phyloP scores from a whole-genome alignment of 768 basidiomycete species.

The Russula compacta region DNA sequence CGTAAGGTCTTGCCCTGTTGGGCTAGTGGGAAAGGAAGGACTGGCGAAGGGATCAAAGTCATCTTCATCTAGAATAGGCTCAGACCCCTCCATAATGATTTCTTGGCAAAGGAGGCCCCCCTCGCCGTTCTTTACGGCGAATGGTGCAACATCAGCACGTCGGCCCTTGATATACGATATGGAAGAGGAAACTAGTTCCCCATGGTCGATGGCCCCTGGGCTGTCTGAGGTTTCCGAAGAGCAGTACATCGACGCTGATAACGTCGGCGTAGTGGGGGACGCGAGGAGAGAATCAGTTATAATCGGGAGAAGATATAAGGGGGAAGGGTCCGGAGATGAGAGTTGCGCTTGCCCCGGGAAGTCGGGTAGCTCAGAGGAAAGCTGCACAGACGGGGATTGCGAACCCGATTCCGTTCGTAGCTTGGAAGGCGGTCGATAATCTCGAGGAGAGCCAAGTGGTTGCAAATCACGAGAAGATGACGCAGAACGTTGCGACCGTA shows the following conservation, averaged over 20 bases:
- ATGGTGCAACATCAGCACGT: not conserved
- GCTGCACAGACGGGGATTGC: not conserved
- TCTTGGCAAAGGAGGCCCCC: conserved; percentile 1
- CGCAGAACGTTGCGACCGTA: not conserved
- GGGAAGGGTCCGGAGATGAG: not conserved
- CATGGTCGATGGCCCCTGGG: not conserved
- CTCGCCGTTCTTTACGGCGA: conserved; percentile 7
- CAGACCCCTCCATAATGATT: conserved; percentile 6
- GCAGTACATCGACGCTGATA: conserved; percentile 7
- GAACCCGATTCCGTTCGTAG: not conserved
- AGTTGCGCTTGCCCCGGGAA: not conserved
- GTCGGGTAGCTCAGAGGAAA: not conserved
- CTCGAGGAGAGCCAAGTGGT: not conserved
- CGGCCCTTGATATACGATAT: not conserved
- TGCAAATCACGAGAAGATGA: not conserved
- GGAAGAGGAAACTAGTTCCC: not conserved
- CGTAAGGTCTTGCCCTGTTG: not conserved
- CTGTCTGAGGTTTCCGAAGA: conserved; percentile 10
- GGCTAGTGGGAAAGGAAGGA: not conserved
- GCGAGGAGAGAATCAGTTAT: not conserved
- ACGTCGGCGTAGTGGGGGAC: conserved; percentile 10
- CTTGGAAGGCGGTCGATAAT: not conserved
- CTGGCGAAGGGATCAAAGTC: not conserved
- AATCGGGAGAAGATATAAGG: not conserved
- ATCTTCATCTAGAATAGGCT: conserved; percentile 5